Evolutionary conservation across 108 stramenopile species (phyloP).

Genomic region (Fistulifera solaris): DNA sequence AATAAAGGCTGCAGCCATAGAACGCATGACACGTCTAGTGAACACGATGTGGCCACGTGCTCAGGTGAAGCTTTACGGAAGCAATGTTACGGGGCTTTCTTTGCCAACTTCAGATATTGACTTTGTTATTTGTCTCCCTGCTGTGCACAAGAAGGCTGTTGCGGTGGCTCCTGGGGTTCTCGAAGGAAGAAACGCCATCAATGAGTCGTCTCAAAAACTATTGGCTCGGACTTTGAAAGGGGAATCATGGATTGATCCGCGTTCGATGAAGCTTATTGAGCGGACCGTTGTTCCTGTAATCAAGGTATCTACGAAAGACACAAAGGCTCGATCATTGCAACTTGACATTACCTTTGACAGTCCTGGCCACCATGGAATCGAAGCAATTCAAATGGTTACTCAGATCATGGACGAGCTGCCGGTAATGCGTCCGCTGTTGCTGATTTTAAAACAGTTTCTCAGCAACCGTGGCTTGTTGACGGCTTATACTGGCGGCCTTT

Average conservation of each 20-base stretch:
- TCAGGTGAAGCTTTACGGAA: conserved; percentile 78
- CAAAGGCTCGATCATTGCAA: conserved; percentile 49
- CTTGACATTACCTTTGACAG: conserved; percentile 79
- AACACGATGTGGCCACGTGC: conserved; percentile 75
- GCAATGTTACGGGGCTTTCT: conserved; percentile 77
- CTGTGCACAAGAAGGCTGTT: conserved; percentile 84
- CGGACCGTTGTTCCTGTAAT: conserved; percentile 75
- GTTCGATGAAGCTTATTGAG: conserved; percentile 78
- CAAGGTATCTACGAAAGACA: conserved; percentile 79
- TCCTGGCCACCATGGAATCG: conserved; percentile 71
- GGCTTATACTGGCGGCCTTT: conserved; percentile 87
- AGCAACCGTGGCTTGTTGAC: conserved; percentile 78
- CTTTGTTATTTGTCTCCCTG: conserved; percentile 89
- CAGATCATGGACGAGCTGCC: conserved; percentile 55
- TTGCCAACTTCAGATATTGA: conserved; percentile 88
- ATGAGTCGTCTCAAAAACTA: conserved; percentile 84
- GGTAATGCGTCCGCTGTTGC: conserved; percentile 59
- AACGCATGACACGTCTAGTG: conserved; percentile 55
- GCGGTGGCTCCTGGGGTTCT: conserved; percentile 85
- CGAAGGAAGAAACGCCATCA: conserved; percentile 93
- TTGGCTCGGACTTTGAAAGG: conserved; percentile 82
- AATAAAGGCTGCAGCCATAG: conserved; percentile 34
- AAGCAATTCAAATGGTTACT: conserved; percentile 57
- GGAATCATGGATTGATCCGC: conserved; percentile 78
- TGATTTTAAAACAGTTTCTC: conserved; percentile 83